A percentile compares a stretch with the other conserved stretches of the same genome.
Conservation (phyloP, 345 rosid species). For the Brassica juncea region DNA sequence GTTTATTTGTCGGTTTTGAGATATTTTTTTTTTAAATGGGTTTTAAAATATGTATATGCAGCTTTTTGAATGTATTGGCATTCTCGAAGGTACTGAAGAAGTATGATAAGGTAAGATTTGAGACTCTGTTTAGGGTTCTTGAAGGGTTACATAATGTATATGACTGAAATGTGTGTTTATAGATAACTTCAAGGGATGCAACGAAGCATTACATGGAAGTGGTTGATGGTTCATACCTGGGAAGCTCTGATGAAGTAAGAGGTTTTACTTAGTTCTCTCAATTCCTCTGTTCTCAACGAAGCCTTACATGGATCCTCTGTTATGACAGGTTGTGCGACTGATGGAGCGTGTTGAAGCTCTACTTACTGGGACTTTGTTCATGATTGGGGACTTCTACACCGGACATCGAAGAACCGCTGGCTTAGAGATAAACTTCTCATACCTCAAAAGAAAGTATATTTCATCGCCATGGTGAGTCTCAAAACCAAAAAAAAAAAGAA, state of each 20-base stretch:
- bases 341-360: too few relatives aligned
- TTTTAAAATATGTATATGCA: slow-evolving; percentile 14
- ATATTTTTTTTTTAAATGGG: not conserved
- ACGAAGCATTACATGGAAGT: too few relatives aligned
- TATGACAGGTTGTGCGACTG: too few relatives aligned
- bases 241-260: too few relatives aligned
- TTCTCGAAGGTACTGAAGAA: slow-evolving; percentile 86
- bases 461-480: slow-evolving; percentile 56
- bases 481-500: not conserved
- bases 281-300: too few relatives aligned
- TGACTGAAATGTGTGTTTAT: slow-evolving; percentile 28
- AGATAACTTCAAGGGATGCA: slow-evolving; percentile 66
- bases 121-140: slow-evolving; percentile 17
- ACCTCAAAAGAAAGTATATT: slow-evolving; percentile 54
- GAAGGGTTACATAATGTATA: slow-evolving; percentile 41
- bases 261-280: too few relatives aligned
- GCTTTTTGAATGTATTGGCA: slow-evolving; percentile 75
- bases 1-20: not conserved
- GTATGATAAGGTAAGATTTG: slow-evolving; percentile 70
- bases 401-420: slow-evolving; percentile 58
- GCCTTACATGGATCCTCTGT: too few relatives aligned
- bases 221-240: too few relatives aligned
- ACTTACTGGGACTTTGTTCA: slow-evolving; percentile 68
- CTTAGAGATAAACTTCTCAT: slow-evolving; percentile 70
- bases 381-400: slow-evolving; percentile 74